Percentiles rank a stretch among this genome's conserved stretches.
phyloP scores from a whole-genome alignment of 1,284 basidiomycete genomes.

The Tetrapyrgos nigripes region DNA sequence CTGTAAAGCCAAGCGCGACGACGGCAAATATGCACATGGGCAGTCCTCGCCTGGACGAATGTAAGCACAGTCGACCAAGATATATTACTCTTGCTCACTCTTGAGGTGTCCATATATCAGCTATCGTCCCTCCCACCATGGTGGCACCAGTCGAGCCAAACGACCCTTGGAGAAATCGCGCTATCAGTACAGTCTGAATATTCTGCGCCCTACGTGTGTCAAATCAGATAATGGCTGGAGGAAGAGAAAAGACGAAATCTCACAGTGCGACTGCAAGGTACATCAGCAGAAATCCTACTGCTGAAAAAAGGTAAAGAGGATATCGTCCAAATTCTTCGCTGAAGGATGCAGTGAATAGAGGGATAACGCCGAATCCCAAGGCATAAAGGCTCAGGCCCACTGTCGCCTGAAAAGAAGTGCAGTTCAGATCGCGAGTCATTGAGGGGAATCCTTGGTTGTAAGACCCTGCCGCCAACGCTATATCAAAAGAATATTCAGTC shows the following conservation, averaged over 20 bases:
- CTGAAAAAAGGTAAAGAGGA: constrained; percentile 69
- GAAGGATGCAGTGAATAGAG: constrained; percentile 75
- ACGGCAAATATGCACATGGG: constrained; percentile 76
- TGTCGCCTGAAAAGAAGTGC: constrained; percentile 63
- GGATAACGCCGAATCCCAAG: constrained; percentile 74
- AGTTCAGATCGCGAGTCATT: constrained; percentile 71
- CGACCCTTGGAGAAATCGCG: constrained; percentile 71
- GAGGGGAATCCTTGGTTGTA: constrained; percentile 65
- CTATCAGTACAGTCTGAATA: constrained; percentile 73
- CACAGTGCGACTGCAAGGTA: constrained; percentile 68
- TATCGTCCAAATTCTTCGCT: constrained; percentile 81
- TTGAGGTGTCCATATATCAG: constrained; percentile 70
- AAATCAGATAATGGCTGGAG: constrained; percentile 21
- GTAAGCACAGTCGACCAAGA: not conserved
- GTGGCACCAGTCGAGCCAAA: constrained; percentile 72
- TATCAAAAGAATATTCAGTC: not conserved
- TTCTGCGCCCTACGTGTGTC: constrained; percentile 58
- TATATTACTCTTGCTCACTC: constrained; percentile 49
- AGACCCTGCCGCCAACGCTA: constrained; percentile 58
- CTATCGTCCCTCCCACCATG: constrained; percentile 81
- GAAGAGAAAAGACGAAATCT: too few relatives aligned
- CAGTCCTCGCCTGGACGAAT: constrained; percentile 60
- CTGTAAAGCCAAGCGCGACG: constrained; percentile 63
- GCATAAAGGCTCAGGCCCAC: constrained; percentile 67
- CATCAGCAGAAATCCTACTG: constrained; percentile 61